phyloP scores from a whole-genome alignment of 345 rosid genomes.

The Citrus reticulata region DNA sequence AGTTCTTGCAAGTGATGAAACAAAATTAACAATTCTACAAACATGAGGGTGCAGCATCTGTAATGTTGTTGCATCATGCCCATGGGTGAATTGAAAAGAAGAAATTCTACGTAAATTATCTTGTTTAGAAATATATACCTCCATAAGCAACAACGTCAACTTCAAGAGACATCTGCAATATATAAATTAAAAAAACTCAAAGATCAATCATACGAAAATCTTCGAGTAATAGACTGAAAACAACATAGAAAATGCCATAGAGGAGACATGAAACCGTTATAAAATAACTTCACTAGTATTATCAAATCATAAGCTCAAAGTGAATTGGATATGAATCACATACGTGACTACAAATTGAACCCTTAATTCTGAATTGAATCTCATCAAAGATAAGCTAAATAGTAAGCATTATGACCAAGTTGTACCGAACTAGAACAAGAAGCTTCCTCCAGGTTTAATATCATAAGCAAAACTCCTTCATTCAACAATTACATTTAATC shows the following conservation, averaged over 20 bases:
- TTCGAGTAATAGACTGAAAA: neutral
- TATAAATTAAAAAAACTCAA: slow-evolving; percentile 8
- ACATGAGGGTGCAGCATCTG: too few species aligned
- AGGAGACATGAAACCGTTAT: neutral
- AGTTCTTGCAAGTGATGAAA: neutral
- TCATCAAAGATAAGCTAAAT: neutral
- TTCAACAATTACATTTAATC: neutral
- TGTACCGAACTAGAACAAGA: neutral
- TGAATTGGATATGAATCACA: neutral
- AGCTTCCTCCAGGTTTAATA: neutral
- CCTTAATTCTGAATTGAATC: too few species aligned
- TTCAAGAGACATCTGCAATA: slow-evolving; percentile 66
- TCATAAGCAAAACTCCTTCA: neutral
- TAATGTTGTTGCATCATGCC: neutral
- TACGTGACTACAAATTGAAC: neutral
- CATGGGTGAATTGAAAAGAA: neutral
- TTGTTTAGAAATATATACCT: slow-evolving; percentile 40
- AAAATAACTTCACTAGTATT: neutral
- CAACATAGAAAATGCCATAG: neutral
- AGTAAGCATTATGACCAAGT: neutral
- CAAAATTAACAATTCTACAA: neutral
- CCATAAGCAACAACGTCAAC: slow-evolving; percentile 94
- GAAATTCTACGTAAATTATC: neutral
- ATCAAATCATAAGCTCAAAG: neutral
- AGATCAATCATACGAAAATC: neutral